Evolutionary conservation across 2,329 filamentous ascomycete species (phyloP).

Genomic region (Biscogniauxia mediterranea): DNA sequence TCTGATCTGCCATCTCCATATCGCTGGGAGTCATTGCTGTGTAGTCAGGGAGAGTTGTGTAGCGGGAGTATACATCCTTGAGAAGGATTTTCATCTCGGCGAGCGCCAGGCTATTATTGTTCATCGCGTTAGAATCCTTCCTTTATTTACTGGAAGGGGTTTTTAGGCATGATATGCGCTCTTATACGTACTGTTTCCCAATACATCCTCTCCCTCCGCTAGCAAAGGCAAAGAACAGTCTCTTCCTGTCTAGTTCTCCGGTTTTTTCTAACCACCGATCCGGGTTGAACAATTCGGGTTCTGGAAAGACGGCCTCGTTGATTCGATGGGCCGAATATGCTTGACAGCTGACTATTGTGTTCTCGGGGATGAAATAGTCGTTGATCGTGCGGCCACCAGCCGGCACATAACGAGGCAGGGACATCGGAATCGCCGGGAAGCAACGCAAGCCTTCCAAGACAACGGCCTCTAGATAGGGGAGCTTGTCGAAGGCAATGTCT

Average conservation of each 20-base stretch:
- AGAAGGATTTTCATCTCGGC: constrained; percentile 68
- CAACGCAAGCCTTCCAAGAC: constrained; percentile 61
- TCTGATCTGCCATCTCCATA: constrained; percentile 66
- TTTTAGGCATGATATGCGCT: too few relatives aligned
- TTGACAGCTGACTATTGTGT: constrained; percentile 59
- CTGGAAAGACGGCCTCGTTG: constrained; percentile 67
- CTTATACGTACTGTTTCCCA: constrained; percentile 60
- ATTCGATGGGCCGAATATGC: constrained; percentile 59
- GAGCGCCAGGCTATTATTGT: constrained; percentile 53
- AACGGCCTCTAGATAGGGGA: constrained; percentile 62
- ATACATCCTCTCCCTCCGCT: constrained; percentile 64
- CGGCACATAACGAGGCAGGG: constrained; percentile 60
- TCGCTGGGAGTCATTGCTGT: constrained; percentile 49
- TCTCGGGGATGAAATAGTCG: constrained; percentile 50
- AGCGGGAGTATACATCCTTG: constrained; percentile 59
- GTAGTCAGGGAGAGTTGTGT: constrained; percentile 52
- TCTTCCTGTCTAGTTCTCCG: constrained; percentile 68
- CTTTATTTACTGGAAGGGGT: not conserved
- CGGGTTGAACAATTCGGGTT: constrained; percentile 75
- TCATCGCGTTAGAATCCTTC: constrained; percentile 8
- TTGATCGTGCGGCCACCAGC: constrained; percentile 53
- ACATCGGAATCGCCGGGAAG: constrained; percentile 66
- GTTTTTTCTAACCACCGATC: constrained; percentile 77
- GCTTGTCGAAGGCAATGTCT: constrained; percentile 43
- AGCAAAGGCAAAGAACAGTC: constrained; percentile 64